These are phyloP conservation scores for Fulvia fulva DNA, from an alignment of 2,329 filamentous ascomycete species.

Conservation along the genomic window DNA sequence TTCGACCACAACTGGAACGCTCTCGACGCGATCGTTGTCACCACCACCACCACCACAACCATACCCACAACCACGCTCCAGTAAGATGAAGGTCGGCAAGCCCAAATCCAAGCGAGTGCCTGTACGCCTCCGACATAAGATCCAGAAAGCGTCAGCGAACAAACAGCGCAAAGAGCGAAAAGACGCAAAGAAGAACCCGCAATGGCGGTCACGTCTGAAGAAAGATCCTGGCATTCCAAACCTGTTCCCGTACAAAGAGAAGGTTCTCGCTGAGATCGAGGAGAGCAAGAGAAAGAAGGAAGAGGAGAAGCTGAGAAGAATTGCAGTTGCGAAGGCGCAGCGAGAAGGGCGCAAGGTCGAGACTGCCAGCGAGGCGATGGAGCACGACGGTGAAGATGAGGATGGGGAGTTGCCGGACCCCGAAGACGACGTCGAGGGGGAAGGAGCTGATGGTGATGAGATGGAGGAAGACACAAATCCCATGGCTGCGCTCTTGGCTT, in stretches of 20 bases:
- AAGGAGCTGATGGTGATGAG: slow-evolving; percentile 51
- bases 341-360: slow-evolving; percentile 34
- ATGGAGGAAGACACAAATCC: slow-evolving; percentile 68
- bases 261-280: slow-evolving; percentile 89
- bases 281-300: slow-evolving; percentile 76
- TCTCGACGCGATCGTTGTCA: too few species aligned
- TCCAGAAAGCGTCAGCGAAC: slow-evolving; percentile 82
- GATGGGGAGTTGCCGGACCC: slow-evolving; percentile 46
- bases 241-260: slow-evolving; percentile 95
- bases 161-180: slow-evolving; percentile 92
- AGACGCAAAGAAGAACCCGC: slow-evolving; percentile 88
- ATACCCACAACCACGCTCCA: background rate
- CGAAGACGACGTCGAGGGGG: slow-evolving; percentile 42
- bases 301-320: slow-evolving; percentile 68
- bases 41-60: too few species aligned
- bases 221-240: slow-evolving; percentile 98
- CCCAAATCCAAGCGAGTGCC: slow-evolving; percentile 91
- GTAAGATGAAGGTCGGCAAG: slow-evolving; percentile 44
- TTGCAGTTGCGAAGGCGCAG: slow-evolving; percentile 61
- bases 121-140: slow-evolving; percentile 88
- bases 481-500: slow-evolving; percentile 86
- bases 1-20: background rate
- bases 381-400: slow-evolving; percentile 48
- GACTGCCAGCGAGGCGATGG: slow-evolving; percentile 47
- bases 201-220: slow-evolving; percentile 93